phyloP scores from a whole-genome alignment of 768 basidiomycete species.

The Lentinula detonsa region DNA sequence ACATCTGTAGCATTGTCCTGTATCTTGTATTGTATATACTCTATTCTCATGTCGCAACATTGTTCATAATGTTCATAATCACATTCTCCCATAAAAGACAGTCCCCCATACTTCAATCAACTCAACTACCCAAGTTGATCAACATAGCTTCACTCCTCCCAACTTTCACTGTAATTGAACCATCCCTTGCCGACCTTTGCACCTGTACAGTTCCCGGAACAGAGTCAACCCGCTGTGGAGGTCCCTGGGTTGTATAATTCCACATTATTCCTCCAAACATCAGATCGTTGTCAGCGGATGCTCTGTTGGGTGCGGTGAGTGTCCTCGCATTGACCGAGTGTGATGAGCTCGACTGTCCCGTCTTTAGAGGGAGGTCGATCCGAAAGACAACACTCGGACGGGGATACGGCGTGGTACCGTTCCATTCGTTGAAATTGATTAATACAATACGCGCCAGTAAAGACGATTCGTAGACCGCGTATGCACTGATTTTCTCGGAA shows the following conservation, averaged over 20 bases:
- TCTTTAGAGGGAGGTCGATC: background rate
- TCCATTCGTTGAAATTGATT: constrained; percentile 3
- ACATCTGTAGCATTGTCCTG: background rate
- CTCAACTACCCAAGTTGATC: background rate
- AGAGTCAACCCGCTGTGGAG: background rate
- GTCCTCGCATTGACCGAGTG: background rate
- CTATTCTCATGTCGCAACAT: background rate
- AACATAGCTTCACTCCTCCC: constrained; percentile 1
- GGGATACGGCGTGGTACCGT: background rate
- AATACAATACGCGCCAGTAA: background rate
- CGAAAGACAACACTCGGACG: background rate
- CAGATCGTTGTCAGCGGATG: background rate
- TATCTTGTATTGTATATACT: background rate
- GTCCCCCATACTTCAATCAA: no score
- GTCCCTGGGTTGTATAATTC: constrained; percentile 1
- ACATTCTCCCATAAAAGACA: no score
- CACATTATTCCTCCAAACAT: constrained; percentile 3
- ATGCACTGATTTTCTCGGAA: background rate
- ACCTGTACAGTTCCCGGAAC: background rate
- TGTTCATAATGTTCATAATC: background rate
- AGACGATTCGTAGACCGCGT: constrained; percentile 1
- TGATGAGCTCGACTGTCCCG: background rate
- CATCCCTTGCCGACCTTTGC: background rate
- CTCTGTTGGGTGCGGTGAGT: background rate
- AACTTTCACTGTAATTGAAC: background rate